phyloP scores from a whole-genome alignment of 2,329 filamentous ascomycete genomes.

The Alternaria viburni region DNA sequence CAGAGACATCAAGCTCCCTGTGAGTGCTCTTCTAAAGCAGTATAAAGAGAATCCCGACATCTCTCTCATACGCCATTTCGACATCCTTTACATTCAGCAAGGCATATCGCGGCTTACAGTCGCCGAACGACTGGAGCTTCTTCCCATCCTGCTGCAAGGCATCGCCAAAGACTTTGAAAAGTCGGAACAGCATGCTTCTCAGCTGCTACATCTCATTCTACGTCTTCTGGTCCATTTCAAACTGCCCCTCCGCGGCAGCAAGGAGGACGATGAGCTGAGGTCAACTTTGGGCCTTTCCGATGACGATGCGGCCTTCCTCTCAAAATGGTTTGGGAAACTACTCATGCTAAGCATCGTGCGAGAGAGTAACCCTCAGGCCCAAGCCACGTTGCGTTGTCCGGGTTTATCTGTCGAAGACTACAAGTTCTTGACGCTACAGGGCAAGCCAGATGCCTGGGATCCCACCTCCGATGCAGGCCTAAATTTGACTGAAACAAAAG shows the following conservation, averaged over 20 bases:
- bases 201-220: slow-evolving; percentile 83
- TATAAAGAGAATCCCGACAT: slow-evolving; percentile 77
- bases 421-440: slow-evolving; percentile 69
- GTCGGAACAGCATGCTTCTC: slow-evolving; percentile 62
- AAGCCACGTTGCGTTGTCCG: slow-evolving; percentile 55
- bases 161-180: slow-evolving; percentile 67
- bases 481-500: slow-evolving; percentile 73
- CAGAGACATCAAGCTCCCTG: slow-evolving; percentile 75
- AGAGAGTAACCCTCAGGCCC: slow-evolving; percentile 44
- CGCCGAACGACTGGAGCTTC: slow-evolving; percentile 70
- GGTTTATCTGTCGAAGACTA: slow-evolving; percentile 71
- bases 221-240: slow-evolving; percentile 73
- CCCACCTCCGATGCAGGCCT: slow-evolving; percentile 65
- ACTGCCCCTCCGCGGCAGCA: slow-evolving; percentile 77
- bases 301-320: slow-evolving; percentile 75
- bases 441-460: slow-evolving; percentile 73
- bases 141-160: slow-evolving; percentile 73
- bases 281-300: slow-evolving; percentile 70
- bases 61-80: slow-evolving; percentile 82
- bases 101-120: slow-evolving; percentile 69
- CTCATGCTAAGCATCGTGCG: slow-evolving; percentile 66
- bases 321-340: slow-evolving; percentile 77
- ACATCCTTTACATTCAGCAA: slow-evolving; percentile 87
- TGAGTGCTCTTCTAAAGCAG: slow-evolving; percentile 82
- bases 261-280: slow-evolving; percentile 76